Conservation (phyloP, 2,329 filamentous ascomycete genomes). For the Penicillium sp. region DNA sequence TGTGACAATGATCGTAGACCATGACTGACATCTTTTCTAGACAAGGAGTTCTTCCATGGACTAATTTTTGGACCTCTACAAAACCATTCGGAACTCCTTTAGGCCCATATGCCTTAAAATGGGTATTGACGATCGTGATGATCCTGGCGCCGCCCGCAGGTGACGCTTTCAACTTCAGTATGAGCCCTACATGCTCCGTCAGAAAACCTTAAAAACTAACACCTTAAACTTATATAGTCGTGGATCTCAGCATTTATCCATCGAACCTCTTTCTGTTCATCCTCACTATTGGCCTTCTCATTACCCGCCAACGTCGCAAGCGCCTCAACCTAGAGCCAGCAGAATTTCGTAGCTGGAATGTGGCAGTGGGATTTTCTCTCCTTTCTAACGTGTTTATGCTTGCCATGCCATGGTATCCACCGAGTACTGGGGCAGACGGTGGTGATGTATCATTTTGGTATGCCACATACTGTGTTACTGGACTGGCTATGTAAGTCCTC, state of each 20-base stretch:
- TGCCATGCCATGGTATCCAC: constrained; percentile 72
- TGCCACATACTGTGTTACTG: constrained; percentile 65
- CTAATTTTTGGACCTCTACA: constrained; percentile 63
- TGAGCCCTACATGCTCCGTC: constrained; percentile 2
- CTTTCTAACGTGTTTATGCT: constrained; percentile 62
- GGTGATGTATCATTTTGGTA: constrained; percentile 75
- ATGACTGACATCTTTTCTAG: constrained; percentile 27
- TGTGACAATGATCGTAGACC: accelerated
- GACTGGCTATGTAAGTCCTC: constrained; percentile 61
- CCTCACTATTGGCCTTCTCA: constrained; percentile 58
- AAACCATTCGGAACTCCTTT: constrained; percentile 64
- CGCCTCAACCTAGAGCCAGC: constrained; percentile 50
- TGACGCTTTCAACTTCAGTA: constrained; percentile 64
- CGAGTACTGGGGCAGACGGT: constrained; percentile 56
- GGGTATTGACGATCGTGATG: constrained; percentile 59
- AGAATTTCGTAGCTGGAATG: constrained; percentile 61
- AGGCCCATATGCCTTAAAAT: constrained; percentile 60
- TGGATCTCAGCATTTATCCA: constrained; percentile 61
- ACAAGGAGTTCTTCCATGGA: constrained; percentile 63
- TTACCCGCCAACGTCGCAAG: constrained; percentile 57
- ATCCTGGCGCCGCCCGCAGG: constrained; percentile 62
- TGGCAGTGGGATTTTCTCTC: constrained; percentile 60
- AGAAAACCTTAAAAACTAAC: background rate
- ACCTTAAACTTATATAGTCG: constrained; percentile 43
- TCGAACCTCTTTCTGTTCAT: constrained; percentile 57